phyloP scores from a whole-genome alignment of 2,329 filamentous ascomycete genomes.

The Neonectria punicea region DNA sequence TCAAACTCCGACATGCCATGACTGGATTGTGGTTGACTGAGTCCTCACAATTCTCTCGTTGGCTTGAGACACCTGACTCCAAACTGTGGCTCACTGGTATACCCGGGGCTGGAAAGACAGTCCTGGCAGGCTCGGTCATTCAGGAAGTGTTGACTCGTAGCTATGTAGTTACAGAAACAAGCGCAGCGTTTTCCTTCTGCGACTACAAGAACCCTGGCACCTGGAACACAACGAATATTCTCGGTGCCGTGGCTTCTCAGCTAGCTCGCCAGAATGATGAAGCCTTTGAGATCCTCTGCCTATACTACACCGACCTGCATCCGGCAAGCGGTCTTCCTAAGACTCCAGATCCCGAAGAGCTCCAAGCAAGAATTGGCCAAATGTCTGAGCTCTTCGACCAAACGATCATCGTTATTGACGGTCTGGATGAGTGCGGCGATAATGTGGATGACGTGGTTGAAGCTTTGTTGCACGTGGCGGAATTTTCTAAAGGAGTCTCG shows the following conservation, averaged over 20 bases:
- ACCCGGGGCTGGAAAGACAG: slow-evolving; percentile 23
- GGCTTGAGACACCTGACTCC: slow-evolving; percentile 13
- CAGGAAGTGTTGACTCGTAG: slow-evolving; percentile 8
- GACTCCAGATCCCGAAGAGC: background rate
- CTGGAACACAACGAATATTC: background rate
- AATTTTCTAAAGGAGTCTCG: background rate
- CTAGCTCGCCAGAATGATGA: slow-evolving; percentile 20
- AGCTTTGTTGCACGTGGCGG: background rate
- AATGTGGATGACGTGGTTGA: slow-evolving; percentile 5
- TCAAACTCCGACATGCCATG: slow-evolving; percentile 19
- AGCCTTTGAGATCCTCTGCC: background rate
- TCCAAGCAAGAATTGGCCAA: accelerated
- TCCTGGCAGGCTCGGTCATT: slow-evolving; percentile 11
- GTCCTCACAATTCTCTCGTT: background rate
- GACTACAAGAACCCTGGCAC: slow-evolving; percentile 9
- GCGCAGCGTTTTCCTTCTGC: slow-evolving; percentile 23
- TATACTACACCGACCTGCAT: slow-evolving; percentile 8
- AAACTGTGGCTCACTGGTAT: slow-evolving; percentile 28
- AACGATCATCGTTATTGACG: slow-evolving; percentile 14
- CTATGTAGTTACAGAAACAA: background rate
- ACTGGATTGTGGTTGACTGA: slow-evolving; percentile 21
- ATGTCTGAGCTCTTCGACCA: slow-evolving; percentile 6
- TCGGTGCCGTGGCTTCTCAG: background rate
- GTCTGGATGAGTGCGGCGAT: slow-evolving; percentile 19
- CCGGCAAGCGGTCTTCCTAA: background rate